Conservation (phyloP, 2,329 filamentous ascomycete species). For the Pyrenophora seminiperda region DNA sequence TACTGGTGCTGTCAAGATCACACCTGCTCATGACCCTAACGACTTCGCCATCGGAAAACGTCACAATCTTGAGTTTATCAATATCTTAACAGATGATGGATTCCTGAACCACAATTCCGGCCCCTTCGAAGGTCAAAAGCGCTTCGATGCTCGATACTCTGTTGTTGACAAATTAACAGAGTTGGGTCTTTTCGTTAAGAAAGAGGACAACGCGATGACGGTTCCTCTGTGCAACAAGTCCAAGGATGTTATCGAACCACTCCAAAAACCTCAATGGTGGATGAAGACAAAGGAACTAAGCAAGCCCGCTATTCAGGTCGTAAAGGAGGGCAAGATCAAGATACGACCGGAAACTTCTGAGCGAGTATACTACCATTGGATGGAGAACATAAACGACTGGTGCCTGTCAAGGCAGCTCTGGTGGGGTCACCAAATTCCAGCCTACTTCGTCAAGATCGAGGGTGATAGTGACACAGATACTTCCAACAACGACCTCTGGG, state of each 20-base stretch:
- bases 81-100: constrained; percentile 90
- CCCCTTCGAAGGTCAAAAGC: constrained; percentile 80
- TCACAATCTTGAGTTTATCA: constrained; percentile 76
- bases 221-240: constrained; percentile 85
- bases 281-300: constrained; percentile 91
- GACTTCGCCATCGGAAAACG: constrained; percentile 85
- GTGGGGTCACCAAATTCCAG: constrained; percentile 97
- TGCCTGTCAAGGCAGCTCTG: constrained; percentile 81
- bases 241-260: constrained; percentile 85
- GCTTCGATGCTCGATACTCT: constrained; percentile 88
- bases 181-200: constrained; percentile 86
- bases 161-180: constrained; percentile 84
- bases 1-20: constrained; percentile 96
- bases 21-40: constrained; percentile 91
- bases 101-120: constrained; percentile 85
- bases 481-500: neutral
- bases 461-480: neutral
- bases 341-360: constrained; percentile 80
- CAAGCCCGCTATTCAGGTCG: constrained; percentile 81
- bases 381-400: constrained; percentile 86
- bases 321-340: constrained; percentile 79
- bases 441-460: constrained; percentile 75
- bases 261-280: constrained; percentile 98
- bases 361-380: constrained; percentile 88
- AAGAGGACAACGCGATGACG: constrained; percentile 93